Base-by-base conservation (phyloP, 768 basidiomycete genomes). In the Serendipita vermifera region DNA sequence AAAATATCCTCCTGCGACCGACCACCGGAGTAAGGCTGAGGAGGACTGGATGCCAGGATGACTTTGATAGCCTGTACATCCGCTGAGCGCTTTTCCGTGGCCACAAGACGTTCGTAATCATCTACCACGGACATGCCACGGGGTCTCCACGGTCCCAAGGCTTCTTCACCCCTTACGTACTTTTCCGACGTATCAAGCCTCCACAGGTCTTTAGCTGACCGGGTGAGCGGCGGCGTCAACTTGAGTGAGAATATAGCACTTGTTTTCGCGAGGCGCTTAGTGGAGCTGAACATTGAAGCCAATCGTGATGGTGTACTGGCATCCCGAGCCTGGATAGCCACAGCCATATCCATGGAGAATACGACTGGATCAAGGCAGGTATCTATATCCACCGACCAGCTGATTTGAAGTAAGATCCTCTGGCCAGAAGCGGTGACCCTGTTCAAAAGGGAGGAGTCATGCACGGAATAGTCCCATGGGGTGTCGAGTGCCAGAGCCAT, bases 391-490 rank as follows among this genome's bases (percentile, higher is more conserved):
- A 97, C 76, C 29, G 79, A 74, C 78, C 82, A 94, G 33, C 74
- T 75, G 3, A 96, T 65, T 64, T 87, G 84, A 26, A 97, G 65
- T 31, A 96, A 71, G 7, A 96, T 74, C 33, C 87, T 82, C 61
- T 93, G 88, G 41, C 81, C 80, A 3, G 79, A 65, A 2, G 79
- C 75, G 2, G 92, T 94, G 35, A 91, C 83, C 26, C 83, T 79
- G 67, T 99, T 94, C 59, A 99, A 75, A 39, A 93, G 71, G 14
- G 80, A 67, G 11, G 89, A 91, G 61, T 89, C 82, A 66, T 97
- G 96, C 11, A 89, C 71, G 57, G 91, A 90, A 1, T 88, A 90
- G 69, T 99, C 96, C 93, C 94, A 98, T 4, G 87, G 73, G n/a
- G n/a, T n/a, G n/a, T n/a, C n/a, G n/a, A n/a, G 68, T 66, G 9